Percentiles rank a stretch among this genome's conserved stretches.
phyloP scores from a whole-genome alignment of 1,139 yeast genomes.

The Meyerozyma guilliermondii region DNA sequence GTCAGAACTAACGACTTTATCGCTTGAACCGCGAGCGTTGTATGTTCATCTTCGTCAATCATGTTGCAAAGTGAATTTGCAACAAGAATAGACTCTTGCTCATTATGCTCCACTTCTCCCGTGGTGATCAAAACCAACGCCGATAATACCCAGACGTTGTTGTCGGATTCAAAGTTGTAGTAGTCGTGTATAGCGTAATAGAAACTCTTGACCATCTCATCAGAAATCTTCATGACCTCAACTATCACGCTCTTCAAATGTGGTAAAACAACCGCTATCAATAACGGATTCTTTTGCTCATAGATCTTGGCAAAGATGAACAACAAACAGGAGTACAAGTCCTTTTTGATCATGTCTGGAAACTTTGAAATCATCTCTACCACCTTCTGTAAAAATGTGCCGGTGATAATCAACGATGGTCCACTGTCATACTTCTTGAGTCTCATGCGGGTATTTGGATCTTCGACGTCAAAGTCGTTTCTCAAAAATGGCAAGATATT shows the following conservation, averaged over 20 bases:
- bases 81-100: constrained; percentile 26
- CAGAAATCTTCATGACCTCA: constrained; percentile 24
- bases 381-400: constrained; percentile 50
- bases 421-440: constrained; percentile 31
- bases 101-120: constrained; percentile 37
- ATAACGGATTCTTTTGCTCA: constrained; percentile 40
- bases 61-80: constrained; percentile 31
- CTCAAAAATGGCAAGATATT: constrained; percentile 57
- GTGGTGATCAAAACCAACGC: constrained; percentile 57
- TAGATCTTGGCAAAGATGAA: constrained; percentile 59
- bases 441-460: constrained; percentile 26
- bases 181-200: constrained; percentile 27
- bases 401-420: constrained; percentile 37
- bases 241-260: constrained; percentile 46
- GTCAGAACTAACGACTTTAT: constrained; percentile 50
- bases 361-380: constrained; percentile 59
- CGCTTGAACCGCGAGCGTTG: constrained; percentile 52
- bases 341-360: constrained; percentile 64
- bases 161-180: constrained; percentile 18
- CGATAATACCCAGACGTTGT: constrained; percentile 48
- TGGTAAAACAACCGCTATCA: constrained; percentile 53
- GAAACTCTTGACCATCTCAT: constrained; percentile 32
- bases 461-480: constrained; percentile 35
- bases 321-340: constrained; percentile 65
- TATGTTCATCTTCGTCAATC: constrained; percentile 24